phyloP scores from a whole-genome alignment of 1,284 basidiomycete genomes.

The Boletus calvinii region DNA sequence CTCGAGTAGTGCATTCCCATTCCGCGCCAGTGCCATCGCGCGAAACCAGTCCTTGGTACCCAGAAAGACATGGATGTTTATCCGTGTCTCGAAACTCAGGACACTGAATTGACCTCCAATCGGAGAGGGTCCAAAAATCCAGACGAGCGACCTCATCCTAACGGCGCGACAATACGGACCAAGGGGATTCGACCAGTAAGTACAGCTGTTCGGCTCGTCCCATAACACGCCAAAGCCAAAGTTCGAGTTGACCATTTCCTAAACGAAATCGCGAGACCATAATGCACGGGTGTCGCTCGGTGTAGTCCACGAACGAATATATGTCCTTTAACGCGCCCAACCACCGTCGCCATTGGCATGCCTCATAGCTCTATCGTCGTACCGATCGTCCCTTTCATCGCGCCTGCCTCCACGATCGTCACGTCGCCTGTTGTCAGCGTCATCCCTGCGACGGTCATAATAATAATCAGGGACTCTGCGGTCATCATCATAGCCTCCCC shows the following conservation, averaged over 20 bases:
- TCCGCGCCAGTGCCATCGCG: slow-evolving; percentile 9
- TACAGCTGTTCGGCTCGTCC: slow-evolving; percentile 39
- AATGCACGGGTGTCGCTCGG: slow-evolving; percentile 43
- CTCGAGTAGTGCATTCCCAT: slow-evolving; percentile 3
- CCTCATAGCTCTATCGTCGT: slow-evolving; percentile 67
- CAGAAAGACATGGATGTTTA: slow-evolving; percentile 6
- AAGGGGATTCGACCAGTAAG: slow-evolving; percentile 42
- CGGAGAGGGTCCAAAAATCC: slow-evolving; percentile 28
- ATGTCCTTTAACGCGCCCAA: slow-evolving; percentile 57
- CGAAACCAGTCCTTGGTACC: slow-evolving; percentile 15
- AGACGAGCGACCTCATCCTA: slow-evolving; percentile 32
- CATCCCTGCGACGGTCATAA: slow-evolving; percentile 81
- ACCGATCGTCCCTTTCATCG: slow-evolving; percentile 76
- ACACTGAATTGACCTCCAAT: slow-evolving; percentile 13
- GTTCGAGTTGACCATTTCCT: slow-evolving; percentile 40
- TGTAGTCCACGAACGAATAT: slow-evolving; percentile 41
- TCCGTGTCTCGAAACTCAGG: slow-evolving; percentile 25
- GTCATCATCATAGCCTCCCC: slow-evolving; percentile 71
- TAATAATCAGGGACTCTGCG: slow-evolving; percentile 71
- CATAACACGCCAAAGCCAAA: slow-evolving; percentile 41
- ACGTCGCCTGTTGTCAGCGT: slow-evolving; percentile 55
- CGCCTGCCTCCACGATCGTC: slow-evolving; percentile 63
- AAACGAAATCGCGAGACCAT: slow-evolving; percentile 43
- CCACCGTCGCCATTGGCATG: slow-evolving; percentile 71
- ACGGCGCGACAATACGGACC: slow-evolving; percentile 36